A percentile compares a stretch with the other conserved stretches of the same genome.
Evolutionary conservation across 306 rosid genomes (phyloP).

Genomic region (Lagenaria siceraria): DNA sequence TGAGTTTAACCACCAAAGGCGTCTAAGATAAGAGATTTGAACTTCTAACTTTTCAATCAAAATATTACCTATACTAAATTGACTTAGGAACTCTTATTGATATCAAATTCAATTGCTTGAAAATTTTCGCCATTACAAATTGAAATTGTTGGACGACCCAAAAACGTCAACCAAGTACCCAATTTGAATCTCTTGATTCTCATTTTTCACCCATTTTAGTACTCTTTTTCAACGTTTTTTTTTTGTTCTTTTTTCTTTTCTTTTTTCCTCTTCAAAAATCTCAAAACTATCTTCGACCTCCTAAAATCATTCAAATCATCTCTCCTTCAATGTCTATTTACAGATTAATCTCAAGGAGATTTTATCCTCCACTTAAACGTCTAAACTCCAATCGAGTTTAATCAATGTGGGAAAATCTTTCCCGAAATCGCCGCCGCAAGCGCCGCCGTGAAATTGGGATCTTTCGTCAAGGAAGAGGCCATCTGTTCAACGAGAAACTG

Average conservation of each 20-base stretch:
- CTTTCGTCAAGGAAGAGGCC: constrained; percentile 90
- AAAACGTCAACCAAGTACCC: neutral
- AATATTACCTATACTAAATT: no score
- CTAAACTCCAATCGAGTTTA: neutral
- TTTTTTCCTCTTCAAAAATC: neutral
- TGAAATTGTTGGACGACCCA: neutral
- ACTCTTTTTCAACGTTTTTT: neutral
- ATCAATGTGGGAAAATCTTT: constrained; percentile 27
- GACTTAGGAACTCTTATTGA: neutral
- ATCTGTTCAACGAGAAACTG: constrained; percentile 76
- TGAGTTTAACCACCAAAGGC: no score
- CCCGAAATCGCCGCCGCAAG: constrained; percentile 92
- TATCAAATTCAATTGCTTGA: neutral
- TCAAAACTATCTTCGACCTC: neutral
- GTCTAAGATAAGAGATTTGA: no score
- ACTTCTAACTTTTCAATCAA: no score
- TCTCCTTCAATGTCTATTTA: constrained; percentile 44
- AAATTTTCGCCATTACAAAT: constrained; percentile 4
- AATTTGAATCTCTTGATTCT: neutral
- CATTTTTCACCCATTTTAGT: neutral
- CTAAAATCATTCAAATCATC: neutral
- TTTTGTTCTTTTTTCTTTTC: neutral
- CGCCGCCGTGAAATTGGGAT: constrained; percentile 88
- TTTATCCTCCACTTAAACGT: neutral
- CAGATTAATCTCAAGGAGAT: constrained; percentile 29